Base-by-base conservation (phyloP, 768 basidiomycete species). In the Postia placenta region DNA sequence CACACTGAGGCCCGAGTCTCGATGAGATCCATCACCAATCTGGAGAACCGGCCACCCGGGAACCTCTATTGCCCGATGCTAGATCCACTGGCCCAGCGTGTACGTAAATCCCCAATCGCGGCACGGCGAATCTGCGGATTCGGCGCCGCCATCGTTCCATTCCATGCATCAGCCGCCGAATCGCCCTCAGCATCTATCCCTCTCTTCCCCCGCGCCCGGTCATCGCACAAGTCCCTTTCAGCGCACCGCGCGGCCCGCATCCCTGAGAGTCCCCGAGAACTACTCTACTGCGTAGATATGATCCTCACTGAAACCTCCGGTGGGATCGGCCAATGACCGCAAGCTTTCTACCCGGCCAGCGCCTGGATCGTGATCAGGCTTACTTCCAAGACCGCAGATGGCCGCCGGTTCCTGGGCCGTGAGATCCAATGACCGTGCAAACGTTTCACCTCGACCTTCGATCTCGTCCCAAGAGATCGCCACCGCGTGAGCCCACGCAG, bases 21-120 rank as follows among this genome's bases (percentile, higher is more conserved):
- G 30, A 33, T 33, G 30, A 60, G 61, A 63, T 63, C 61, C 54
- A 60, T 61, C 56, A 59, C 48, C 56, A 33, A 63, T 61, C 62
- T 63, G 43, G 50, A 58, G 60, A 59, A 61, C 58, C 58, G 60
- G 55, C 43, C 40, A 46, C 40, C 58, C 58, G 60, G 62, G 56
- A 60, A 63, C 61, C 62, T 63, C 48, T 54, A 49, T 48, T 51
- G 53, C 62, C 62, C 62, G 62, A 63, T 63, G 54, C 54, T 50
- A 57, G 59, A 60, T 58, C 57, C 57, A 55, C 42, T 37, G 7
- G 30, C 30, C n/a, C n/a, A n/a, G n/a, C n/a, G 39, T n/a, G 45
- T 59, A 60, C 58, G 58, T 60, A 60, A 62, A 45, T 49, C 52
- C 30, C 53, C 50, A 55, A 56, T 54, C 47, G 53, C 55, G 53